Percentiles rank a stretch among this genome's conserved stretches.
These are phyloP conservation scores for Graphilbum fragrans DNA, from an alignment of 2,329 filamentous ascomycete species.

Conservation along the genomic window DNA sequence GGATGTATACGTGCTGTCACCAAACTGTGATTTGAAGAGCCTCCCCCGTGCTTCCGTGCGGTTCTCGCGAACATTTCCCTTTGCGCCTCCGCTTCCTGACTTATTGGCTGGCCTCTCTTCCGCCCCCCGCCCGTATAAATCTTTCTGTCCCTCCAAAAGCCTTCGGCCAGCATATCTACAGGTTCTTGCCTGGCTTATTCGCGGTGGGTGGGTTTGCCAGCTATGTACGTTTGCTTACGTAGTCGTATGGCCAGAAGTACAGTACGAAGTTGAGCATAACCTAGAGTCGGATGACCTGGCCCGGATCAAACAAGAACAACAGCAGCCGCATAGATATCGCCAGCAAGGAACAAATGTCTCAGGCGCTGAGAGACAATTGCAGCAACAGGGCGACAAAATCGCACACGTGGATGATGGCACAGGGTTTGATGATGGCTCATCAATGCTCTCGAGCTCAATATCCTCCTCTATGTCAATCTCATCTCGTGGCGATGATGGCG, in stretches of 20 bases:
- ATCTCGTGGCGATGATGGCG: neutral
- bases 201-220: constrained; percentile 87
- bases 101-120: constrained; percentile 78
- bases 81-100: constrained; percentile 70
- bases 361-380: neutral
- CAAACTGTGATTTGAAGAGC: constrained; percentile 68
- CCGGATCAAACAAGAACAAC: constrained; percentile 16
- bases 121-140: constrained; percentile 70
- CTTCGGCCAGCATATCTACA: constrained; percentile 80
- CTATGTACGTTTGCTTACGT: constrained; percentile 86
- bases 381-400: neutral
- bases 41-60: constrained; percentile 56
- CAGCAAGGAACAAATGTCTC: neutral
- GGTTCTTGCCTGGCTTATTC: constrained; percentile 86
- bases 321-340: constrained; percentile 2
- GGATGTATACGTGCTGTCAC: constrained; percentile 84
- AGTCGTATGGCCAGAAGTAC: constrained; percentile 69
- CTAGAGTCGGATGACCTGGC: constrained; percentile 52
- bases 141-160: constrained; percentile 74
- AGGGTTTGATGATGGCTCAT: too few relatives aligned
- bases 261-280: constrained; percentile 65
- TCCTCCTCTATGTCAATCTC: neutral
- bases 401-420: too few relatives aligned
- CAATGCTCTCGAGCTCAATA: too few relatives aligned
- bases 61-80: constrained; percentile 71